Percentiles rank a stretch among this genome's conserved stretches.
These are phyloP conservation scores for Teunomyces lycoperdinae DNA, from an alignment of 805 yeast genomes.

Conservation along the genomic window DNA sequence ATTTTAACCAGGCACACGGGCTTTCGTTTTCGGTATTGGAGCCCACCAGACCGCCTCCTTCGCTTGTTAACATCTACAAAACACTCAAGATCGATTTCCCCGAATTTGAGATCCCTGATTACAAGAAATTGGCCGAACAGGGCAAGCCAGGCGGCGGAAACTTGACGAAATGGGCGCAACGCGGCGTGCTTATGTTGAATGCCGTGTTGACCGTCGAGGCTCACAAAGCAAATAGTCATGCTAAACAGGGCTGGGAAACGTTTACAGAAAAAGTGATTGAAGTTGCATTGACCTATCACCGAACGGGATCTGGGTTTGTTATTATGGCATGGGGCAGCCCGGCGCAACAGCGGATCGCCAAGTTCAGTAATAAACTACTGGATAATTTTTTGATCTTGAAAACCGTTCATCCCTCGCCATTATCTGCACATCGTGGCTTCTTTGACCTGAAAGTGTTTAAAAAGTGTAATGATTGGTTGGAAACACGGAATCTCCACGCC, in stretches of 20 bases:
- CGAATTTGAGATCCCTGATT: conserved; percentile 58
- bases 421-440: conserved; percentile 83
- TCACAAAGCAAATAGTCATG: conserved; percentile 90
- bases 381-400: conserved; percentile 50
- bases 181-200: conserved; percentile 85
- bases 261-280: conserved; percentile 75
- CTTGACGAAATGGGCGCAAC: conserved; percentile 77
- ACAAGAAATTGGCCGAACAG: conserved; percentile 15
- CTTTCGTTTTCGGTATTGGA: conserved; percentile 87
- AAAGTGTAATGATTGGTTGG: conserved; percentile 76
- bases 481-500: conserved; percentile 32
- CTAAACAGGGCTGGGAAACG: conserved; percentile 87
- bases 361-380: conserved; percentile 22
- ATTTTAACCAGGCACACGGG: conserved; percentile 92
- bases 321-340: conserved; percentile 83
- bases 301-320: conserved; percentile 50
- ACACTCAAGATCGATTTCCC: conserved; percentile 65
- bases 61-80: conserved; percentile 82
- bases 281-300: conserved; percentile 48
- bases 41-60: conserved; percentile 80
- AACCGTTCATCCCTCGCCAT: conserved; percentile 92
- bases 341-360: conserved; percentile 59
- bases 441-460: conserved; percentile 74
- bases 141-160: conserved; percentile 54
- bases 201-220: conserved; percentile 90